Conservation (phyloP, 2,329 filamentous ascomycete genomes). For the Pyrenochaeta sp. region DNA sequence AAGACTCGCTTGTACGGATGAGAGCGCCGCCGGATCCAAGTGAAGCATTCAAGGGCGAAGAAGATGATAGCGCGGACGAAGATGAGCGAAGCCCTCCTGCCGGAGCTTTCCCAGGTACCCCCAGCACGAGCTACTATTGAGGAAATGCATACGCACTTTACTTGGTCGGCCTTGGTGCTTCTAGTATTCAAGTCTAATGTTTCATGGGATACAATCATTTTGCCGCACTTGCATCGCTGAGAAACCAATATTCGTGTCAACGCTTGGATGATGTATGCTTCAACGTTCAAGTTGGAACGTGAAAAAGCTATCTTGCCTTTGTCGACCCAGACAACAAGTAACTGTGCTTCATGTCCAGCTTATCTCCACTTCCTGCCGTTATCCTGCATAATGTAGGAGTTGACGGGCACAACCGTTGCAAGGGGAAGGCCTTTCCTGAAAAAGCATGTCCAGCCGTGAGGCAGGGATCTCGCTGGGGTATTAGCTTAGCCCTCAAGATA, state of each 20-base stretch:
- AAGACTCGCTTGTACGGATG: conserved; percentile 67
- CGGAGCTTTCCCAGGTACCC: conserved; percentile 48
- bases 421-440: conserved; percentile 15
- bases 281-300: neutral
- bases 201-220: neutral
- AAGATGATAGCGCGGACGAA: conserved; percentile 49
- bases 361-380: conserved; percentile 5
- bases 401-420: conserved; percentile 6
- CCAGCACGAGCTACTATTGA: conserved; percentile 44
- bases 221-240: neutral
- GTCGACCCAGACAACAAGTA: conserved; percentile 2
- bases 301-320: neutral
- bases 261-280: too few relatives aligned
- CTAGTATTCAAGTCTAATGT: neutral
- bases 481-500: conserved; percentile 10
- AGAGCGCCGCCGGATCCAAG: conserved; percentile 64
- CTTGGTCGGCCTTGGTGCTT: neutral
- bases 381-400: conserved; percentile 3
- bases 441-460: conserved; percentile 21
- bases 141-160: neutral
- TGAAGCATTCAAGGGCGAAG: conserved; percentile 49
- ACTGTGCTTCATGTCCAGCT: neutral
- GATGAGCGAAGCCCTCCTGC: conserved; percentile 38
- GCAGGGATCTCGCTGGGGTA: conserved; percentile 9
- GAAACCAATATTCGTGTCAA: neutral